Evolutionary conservation across 2,329 filamentous ascomycete species (phyloP), one percentile per base, ranked within the genome.

Genomic region (Rhynchosporium secalis): DNA sequence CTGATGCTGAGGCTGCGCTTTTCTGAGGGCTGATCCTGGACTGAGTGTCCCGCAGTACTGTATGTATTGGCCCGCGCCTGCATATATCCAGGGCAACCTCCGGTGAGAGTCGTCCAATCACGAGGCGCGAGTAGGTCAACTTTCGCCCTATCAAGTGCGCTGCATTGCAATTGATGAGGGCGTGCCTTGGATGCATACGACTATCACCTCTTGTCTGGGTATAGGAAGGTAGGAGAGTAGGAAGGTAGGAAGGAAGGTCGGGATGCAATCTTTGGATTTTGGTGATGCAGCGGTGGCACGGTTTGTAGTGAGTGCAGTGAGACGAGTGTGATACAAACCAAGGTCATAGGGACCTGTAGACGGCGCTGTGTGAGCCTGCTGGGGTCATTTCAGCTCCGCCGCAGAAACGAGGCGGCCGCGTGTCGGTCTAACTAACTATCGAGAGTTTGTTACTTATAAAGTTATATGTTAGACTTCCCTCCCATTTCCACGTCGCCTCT

Each of bases 1-100:
- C 54, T 56, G 38, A 56, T 40, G 54, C 54, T 56, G 40, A 45
- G 43, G 33, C 33, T 36, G 33, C 5, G 51, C 51, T 26, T 12
- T 52, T 54, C 51, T 38, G 15, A 33, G 33, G 33, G 20, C 20
- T n/a, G 36, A 12, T 43, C 15, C 40, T 43, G 10, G 4, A 43
- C 29, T 28, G 20, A 15, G 43, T 55, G 36, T 55, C 52, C 36
- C 52, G 52, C 52, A 55, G 33, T 51, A 51, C 36, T 40, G 36
- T 9, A 43, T 13, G 10, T 9, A 9, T 4, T 43, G 40, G 31
- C 48, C 48, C 48, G 31, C 31, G 31, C 31, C 48, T 38, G 48
- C 48, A 52, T 33, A 38, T 10, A 15, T 9, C 31, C 43, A 43
- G 40, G 40, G 40, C 10, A 10, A 12, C 10, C 10, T 43, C 15